Percentiles rank a stretch among this genome's conserved stretches.
Evolutionary conservation across 345 rosid species (phyloP).

Genomic region (Pelargonium nanum): DNA sequence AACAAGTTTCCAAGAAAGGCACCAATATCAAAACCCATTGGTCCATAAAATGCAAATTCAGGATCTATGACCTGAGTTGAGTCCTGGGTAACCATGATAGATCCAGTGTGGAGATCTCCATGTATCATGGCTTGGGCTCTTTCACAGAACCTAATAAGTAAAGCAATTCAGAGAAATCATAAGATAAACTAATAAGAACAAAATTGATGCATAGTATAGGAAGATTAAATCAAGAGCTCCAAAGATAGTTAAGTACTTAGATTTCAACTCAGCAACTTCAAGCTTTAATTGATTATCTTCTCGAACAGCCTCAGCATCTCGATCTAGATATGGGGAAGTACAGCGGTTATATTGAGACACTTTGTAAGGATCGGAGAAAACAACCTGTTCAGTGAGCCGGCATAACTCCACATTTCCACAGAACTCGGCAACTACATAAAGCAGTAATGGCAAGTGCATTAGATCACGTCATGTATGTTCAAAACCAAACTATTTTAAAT

Average conservation of each 20-base stretch:
- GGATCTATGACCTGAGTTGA: constrained; percentile 94
- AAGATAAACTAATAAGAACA: not conserved
- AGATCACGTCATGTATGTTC: no score
- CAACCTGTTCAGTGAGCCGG: constrained; percentile 89
- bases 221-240: not conserved
- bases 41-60: constrained; percentile 84
- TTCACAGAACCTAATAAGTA: constrained; percentile 72
- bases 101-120: constrained; percentile 95
- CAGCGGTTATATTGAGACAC: constrained; percentile 61
- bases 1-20: constrained; percentile 86
- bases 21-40: constrained; percentile 91
- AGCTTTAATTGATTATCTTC: constrained; percentile 63
- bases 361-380: constrained; percentile 88
- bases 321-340: constrained; percentile 82
- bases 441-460: not conserved
- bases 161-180: constrained; percentile 7
- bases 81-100: constrained; percentile 76
- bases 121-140: constrained; percentile 85
- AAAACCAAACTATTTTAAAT: no score
- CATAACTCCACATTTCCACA: constrained; percentile 93
- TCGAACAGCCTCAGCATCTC: constrained; percentile 67
- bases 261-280: constrained; percentile 78
- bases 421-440: constrained; percentile 74
- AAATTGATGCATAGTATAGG: not conserved
- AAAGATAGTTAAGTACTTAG: constrained; percentile 37